phyloP scores from a whole-genome alignment of 306 rosid genomes.

The Spatholobus suberectus region DNA sequence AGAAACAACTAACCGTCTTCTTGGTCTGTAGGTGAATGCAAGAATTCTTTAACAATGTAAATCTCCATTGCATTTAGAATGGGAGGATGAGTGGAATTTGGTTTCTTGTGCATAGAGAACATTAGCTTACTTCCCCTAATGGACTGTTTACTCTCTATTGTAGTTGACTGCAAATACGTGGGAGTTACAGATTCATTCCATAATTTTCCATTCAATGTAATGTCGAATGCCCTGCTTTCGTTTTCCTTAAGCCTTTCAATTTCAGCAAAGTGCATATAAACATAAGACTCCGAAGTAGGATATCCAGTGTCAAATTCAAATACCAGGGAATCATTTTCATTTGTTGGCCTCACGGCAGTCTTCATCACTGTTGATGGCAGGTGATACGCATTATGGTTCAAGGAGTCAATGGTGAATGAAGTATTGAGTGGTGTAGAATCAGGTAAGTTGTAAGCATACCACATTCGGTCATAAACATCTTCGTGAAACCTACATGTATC shows the following conservation, averaged over 20 bases:
- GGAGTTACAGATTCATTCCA: slow-evolving; percentile 40
- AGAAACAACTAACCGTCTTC: slow-evolving; percentile 51
- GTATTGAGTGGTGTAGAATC: slow-evolving; percentile 22
- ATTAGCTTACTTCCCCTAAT: slow-evolving; percentile 12
- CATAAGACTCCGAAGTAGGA: slow-evolving; percentile 33
- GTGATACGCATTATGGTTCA: background rate
- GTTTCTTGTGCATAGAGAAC: slow-evolving; percentile 39
- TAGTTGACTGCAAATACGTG: slow-evolving; percentile 25
- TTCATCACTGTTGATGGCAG: slow-evolving; percentile 47
- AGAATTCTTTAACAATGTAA: slow-evolving; percentile 42
- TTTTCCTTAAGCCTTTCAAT: slow-evolving; percentile 33
- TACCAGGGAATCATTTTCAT: slow-evolving; percentile 19
- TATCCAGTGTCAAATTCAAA: slow-evolving; percentile 23
- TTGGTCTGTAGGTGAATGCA: slow-evolving; percentile 44
- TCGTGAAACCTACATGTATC: slow-evolving; percentile 44
- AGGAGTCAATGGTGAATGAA: background rate
- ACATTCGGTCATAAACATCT: slow-evolving; percentile 56
- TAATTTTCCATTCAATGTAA: slow-evolving; percentile 43
- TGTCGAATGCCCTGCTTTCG: slow-evolving; percentile 52
- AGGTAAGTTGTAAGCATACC: slow-evolving; percentile 43
- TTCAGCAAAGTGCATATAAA: slow-evolving; percentile 70
- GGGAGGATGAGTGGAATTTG: slow-evolving; percentile 60
- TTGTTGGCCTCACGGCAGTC: slow-evolving; percentile 40
- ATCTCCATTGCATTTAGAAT: slow-evolving; percentile 65
- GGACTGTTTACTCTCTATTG: background rate